Base-by-base conservation (phyloP, 1,139 yeast species). In the Protomyces inundatus region DNA sequence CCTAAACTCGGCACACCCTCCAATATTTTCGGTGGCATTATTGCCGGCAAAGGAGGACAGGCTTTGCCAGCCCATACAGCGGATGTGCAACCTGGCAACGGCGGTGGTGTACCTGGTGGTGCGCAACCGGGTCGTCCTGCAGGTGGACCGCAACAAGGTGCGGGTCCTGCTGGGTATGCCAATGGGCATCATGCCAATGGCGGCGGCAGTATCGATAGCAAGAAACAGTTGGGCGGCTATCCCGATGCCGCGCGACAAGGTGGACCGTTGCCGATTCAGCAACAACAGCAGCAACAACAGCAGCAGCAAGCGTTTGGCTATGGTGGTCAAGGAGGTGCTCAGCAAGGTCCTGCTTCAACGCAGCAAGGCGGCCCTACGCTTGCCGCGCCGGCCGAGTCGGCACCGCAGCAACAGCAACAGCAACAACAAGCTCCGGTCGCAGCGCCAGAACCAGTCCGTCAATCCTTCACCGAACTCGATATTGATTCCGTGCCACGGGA, bases 31-130 rank as follows among this genome's bases (percentile, higher is more conserved):
- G 74, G 74, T 33, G 75, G 74, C 5, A 69, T 73, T 56, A 73
- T 74, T 71, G 68, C 75, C 61, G 77, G 76, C 65, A 74, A 73
- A 56, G 67, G 70, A 57, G 74, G 73, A 40, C 70, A 75, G 56
- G 69, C 74, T 36, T 42, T 42, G 23, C 48, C 48, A n/a, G 48
- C 48, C 16, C 67, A 71, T 37, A 73, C 71, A 45, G 39, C 39
- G 12, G 39, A 36, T 36, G 39, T 36, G 12, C 39, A 36, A 12
- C 64, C 70, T 42, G 69, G 73, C 54, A 66, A 68, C 53, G 68
- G 70, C 10, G 45, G 42, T 10, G n/a, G n/a, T 12, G 42, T 10
- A 39, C n/a, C 42, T n/a, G 12, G 12, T 7, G 23, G n/a, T 9
- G 34, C 14, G n/a, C 39, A 33, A 33, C 52, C 37, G 34, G 66